Evolutionary conservation across 345 rosid genomes (phyloP).

Genomic region (Eucalyptus caleyi): DNA sequence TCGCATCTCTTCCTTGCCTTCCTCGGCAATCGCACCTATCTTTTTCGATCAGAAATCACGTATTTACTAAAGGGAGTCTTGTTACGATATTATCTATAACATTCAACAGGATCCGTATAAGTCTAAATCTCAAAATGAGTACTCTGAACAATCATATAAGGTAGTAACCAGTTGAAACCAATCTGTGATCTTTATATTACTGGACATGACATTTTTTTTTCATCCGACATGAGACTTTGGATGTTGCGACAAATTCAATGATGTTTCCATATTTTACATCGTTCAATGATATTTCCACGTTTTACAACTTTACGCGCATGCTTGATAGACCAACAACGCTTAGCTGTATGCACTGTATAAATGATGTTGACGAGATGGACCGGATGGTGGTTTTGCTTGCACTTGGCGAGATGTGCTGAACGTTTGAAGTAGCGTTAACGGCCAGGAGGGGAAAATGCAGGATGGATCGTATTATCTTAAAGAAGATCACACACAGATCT

Average conservation of each 20-base stretch:
- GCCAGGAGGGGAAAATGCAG: background rate
- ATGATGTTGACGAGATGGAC: background rate
- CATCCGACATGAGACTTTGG: background rate
- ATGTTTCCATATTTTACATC: background rate
- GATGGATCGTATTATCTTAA: background rate
- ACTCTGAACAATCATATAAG: background rate
- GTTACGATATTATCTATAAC: background rate
- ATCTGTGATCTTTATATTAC: background rate
- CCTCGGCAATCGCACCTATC: background rate
- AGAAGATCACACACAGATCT: background rate
- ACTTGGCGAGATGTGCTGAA: background rate
- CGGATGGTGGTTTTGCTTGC: background rate
- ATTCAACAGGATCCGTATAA: rapidly evolving
- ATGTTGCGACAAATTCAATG: background rate
- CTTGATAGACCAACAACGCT: background rate
- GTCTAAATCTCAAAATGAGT: background rate
- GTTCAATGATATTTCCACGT: background rate
- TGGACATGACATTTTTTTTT: background rate
- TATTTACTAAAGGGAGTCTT: background rate
- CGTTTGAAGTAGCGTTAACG: background rate
- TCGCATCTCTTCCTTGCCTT: background rate
- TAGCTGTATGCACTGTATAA: background rate
- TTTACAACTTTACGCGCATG: background rate
- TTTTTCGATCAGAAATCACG: background rate
- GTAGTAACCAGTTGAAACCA: background rate